These are phyloP conservation scores for Cordyceps militaris DNA, from an alignment of 2,329 filamentous ascomycete species.

Conservation along the genomic window DNA sequence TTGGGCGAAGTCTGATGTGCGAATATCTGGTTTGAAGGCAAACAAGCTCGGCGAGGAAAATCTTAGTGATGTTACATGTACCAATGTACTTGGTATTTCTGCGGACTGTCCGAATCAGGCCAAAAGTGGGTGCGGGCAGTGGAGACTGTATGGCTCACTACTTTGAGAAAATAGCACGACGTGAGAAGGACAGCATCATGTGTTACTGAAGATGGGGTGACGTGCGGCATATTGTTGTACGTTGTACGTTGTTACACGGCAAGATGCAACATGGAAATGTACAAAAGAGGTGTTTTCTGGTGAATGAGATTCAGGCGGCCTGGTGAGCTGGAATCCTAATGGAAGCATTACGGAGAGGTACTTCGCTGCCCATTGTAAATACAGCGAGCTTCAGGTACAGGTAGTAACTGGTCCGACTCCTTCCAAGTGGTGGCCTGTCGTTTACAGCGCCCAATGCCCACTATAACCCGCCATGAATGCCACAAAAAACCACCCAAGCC, in stretches of 20 bases:
- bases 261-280: not conserved
- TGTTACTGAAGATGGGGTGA: not conserved
- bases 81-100: not conserved
- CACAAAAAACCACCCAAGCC: not conserved
- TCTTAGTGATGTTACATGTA: not conserved
- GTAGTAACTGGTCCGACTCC: not conserved
- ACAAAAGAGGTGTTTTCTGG: not conserved
- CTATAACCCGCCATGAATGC: not conserved
- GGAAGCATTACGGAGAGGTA: not conserved
- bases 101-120: slow-evolving; percentile 3
- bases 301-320: not conserved
- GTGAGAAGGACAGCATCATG: not conserved
- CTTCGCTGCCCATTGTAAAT: not conserved
- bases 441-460: not conserved
- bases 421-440: not conserved
- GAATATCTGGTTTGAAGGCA: not conserved
- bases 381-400: not conserved
- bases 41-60: not conserved
- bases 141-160: not conserved
- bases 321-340: not conserved
- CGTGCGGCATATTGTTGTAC: not conserved
- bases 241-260: too few relatives aligned
- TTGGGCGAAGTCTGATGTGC: slow-evolving; percentile 2
- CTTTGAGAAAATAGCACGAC: not conserved
- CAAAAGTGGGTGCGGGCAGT: not conserved